A percentile compares a stretch with the other conserved stretches of the same genome.
These are phyloP conservation scores for Ophiosphaerella narmari DNA, from an alignment of 2,329 filamentous ascomycete genomes.

Conservation along the genomic window DNA sequence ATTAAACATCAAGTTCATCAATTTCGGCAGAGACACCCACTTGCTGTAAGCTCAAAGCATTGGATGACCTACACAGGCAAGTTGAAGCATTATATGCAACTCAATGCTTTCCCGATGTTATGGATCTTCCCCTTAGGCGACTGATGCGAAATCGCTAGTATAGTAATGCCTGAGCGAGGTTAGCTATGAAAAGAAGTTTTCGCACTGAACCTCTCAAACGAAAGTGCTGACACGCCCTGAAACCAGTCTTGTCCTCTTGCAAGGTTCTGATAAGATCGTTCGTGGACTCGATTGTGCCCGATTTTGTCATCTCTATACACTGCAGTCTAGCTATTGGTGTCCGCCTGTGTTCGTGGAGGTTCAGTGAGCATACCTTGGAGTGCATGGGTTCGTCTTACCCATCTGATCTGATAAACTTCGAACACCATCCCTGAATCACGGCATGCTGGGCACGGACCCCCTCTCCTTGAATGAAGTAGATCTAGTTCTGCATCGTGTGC, in stretches of 20 bases:
- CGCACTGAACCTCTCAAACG: too few relatives aligned
- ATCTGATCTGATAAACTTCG: not conserved
- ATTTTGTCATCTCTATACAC: too few relatives aligned
- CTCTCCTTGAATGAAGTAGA: not conserved
- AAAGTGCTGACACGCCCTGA: too few relatives aligned
- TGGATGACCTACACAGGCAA: constrained; percentile 1
- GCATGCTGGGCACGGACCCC: not conserved
- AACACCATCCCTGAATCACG: not conserved
- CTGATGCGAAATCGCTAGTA: too few relatives aligned
- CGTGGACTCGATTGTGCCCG: too few relatives aligned
- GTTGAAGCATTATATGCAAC: constrained; percentile 4
- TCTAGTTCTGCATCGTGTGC: not conserved
- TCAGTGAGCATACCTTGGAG: not conserved
- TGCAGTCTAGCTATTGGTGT: not conserved
- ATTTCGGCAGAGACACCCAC: constrained; percentile 2
- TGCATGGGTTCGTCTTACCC: not conserved
- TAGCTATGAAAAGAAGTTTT: too few relatives aligned
- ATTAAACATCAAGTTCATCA: not conserved
- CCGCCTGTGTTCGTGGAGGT: not conserved
- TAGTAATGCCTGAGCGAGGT: too few relatives aligned
- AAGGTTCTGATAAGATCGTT: too few relatives aligned
- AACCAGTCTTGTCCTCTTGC: too few relatives aligned
- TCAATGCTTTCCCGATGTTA: constrained; percentile 2
- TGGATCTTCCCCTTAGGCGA: not conserved
- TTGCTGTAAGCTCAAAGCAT: constrained; percentile 3